Percentiles rank a stretch among this genome's conserved stretches.
Evolutionary conservation across 305 asterid genomes (phyloP).

Genomic region (Solanum hybrid): DNA sequence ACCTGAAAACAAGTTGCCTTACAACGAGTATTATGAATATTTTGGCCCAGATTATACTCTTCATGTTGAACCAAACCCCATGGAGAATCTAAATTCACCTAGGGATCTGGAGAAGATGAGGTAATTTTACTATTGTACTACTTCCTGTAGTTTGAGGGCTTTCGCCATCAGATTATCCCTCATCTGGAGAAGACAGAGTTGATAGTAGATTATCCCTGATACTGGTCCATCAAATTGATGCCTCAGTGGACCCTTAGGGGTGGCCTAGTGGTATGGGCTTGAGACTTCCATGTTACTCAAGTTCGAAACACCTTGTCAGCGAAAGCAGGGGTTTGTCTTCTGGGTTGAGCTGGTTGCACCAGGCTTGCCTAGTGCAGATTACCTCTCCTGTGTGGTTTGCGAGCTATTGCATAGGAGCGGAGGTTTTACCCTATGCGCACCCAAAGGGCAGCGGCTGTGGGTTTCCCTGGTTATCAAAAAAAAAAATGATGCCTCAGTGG

Average conservation of each 20-base stretch:
- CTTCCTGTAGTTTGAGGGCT: neutral
- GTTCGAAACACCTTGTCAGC: no score
- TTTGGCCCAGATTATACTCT: constrained; percentile 89
- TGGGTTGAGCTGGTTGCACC: no score
- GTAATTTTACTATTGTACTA: constrained; percentile 17
- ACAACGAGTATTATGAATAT: constrained; percentile 78
- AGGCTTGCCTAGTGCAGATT: no score
- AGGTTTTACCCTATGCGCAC: no score
- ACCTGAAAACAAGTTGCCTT: constrained; percentile 76
- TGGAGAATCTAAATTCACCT: constrained; percentile 59
- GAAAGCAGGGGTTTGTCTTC: no score
- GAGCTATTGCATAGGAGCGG: no score
- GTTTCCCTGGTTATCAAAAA: no score
- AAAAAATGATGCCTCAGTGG: neutral
- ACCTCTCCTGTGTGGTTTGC: no score
- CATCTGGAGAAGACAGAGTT: neutral
- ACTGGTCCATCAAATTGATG: neutral
- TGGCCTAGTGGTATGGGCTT: neutral
- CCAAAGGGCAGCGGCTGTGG: no score
- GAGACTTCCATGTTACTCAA: no score
- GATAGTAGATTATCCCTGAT: neutral
- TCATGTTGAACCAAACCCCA: constrained; percentile 58
- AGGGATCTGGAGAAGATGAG: constrained; percentile 72
- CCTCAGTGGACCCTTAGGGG: neutral
- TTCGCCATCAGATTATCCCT: neutral